Evolutionary conservation across 768 basidiomycete species (phyloP).

Genomic region (Suillus ampliporus): DNA sequence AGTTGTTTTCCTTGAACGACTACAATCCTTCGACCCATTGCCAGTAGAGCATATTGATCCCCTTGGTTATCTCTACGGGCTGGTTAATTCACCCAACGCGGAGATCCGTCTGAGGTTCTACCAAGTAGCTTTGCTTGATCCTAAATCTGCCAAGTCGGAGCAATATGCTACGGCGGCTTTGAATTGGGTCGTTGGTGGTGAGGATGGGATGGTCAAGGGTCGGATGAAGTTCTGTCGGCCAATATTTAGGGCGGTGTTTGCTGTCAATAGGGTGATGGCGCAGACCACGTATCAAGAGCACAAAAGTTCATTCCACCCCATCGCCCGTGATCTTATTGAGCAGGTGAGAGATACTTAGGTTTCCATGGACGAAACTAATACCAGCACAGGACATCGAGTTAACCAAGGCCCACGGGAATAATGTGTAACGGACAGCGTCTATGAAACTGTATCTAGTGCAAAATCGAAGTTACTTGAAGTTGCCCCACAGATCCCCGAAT

Average conservation of each 20-base stretch:
- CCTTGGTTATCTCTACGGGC: constrained; percentile 58
- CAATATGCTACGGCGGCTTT: constrained; percentile 59
- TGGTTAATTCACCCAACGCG: constrained; percentile 62
- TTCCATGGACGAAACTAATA: not conserved
- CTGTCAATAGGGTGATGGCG: constrained; percentile 61
- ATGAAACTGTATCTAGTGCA: constrained; percentile 10
- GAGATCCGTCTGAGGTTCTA: constrained; percentile 85
- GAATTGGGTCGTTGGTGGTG: constrained; percentile 70
- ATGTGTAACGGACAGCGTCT: not conserved
- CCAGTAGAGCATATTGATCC: constrained; percentile 62
- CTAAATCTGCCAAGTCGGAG: constrained; percentile 51
- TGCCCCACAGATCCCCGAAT: constrained; percentile 86
- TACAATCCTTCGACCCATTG: constrained; percentile 66
- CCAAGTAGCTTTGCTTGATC: constrained; percentile 63
- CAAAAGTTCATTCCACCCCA: constrained; percentile 72
- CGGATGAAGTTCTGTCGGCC: constrained; percentile 88
- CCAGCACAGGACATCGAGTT: constrained; percentile 4
- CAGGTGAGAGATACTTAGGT: constrained; percentile 52
- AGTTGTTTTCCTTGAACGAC: constrained; percentile 87
- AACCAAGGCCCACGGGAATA: not conserved
- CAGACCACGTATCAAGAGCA: constrained; percentile 50
- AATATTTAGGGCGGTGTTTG: constrained; percentile 57
- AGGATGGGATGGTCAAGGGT: constrained; percentile 67
- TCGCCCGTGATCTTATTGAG: constrained; percentile 75
- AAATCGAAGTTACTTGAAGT: constrained; percentile 61